Evolutionary conservation across 345 rosid species (phyloP).

Genomic region (Geranium rotundifolium): DNA sequence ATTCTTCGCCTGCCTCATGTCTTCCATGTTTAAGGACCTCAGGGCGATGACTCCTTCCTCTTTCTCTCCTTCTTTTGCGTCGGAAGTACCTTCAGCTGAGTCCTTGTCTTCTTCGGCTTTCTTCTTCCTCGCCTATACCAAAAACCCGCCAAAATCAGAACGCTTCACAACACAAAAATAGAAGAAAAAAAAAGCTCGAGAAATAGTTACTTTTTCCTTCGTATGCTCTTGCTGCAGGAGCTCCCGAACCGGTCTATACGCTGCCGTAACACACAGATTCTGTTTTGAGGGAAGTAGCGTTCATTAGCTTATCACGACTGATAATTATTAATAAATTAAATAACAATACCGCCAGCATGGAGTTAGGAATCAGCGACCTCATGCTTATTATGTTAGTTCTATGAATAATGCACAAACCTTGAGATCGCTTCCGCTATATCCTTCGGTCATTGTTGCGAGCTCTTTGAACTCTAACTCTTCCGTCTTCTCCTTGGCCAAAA

Average conservation of each 20-base stretch:
- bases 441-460: constrained; percentile 86
- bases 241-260: constrained; percentile 92
- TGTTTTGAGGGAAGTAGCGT: constrained; percentile 27
- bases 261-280: constrained; percentile 93
- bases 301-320: constrained; percentile 7
- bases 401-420: constrained; percentile 42
- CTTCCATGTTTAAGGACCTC: constrained; percentile 83
- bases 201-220: constrained; percentile 53
- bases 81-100: constrained; percentile 28
- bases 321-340: neutral
- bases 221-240: constrained; percentile 64
- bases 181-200: neutral
- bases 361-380: too few species aligned
- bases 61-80: constrained; percentile 35
- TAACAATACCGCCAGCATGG: too few species aligned
- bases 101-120: constrained; percentile 48
- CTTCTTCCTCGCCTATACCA: constrained; percentile 52
- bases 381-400: too few species aligned
- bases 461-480: constrained; percentile 72
- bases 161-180: neutral
- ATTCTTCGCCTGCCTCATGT: constrained; percentile 81
- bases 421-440: constrained; percentile 93
- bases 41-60: constrained; percentile 49
- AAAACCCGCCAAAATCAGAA: neutral
- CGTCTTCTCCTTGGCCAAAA: constrained; percentile 68